Percentiles rank a stretch among this genome's conserved stretches.
Evolutionary conservation across 345 rosid genomes (phyloP).

Genomic region (Aethionema arabicum): DNA sequence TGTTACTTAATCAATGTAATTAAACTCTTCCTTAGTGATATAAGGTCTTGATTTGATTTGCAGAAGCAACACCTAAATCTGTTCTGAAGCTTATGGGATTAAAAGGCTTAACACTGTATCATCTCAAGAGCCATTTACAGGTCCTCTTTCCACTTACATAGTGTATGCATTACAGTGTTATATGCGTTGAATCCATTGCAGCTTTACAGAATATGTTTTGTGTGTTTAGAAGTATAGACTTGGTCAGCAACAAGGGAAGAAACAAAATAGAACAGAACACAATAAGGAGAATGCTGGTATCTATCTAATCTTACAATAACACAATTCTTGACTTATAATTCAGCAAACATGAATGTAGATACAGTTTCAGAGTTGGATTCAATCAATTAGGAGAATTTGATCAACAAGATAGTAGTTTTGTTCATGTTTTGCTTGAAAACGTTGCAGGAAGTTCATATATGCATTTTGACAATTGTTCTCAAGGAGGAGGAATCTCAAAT

Average conservation of each 20-base stretch:
- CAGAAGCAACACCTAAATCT: constrained; percentile 94
- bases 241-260: constrained; percentile 70
- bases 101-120: constrained; percentile 90
- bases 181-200: neutral
- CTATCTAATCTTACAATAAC: constrained; percentile 1
- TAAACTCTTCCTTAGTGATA: neutral
- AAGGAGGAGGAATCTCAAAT: constrained; percentile 33
- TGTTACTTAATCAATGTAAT: neutral
- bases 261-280: constrained; percentile 44
- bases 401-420: neutral
- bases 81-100: constrained; percentile 83
- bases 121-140: constrained; percentile 95
- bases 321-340: neutral
- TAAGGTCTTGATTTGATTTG: neutral
- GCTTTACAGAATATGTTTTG: neutral
- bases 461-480: constrained; percentile 39
- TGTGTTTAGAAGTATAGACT: constrained; percentile 76
- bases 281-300: constrained; percentile 50
- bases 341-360: too few species aligned
- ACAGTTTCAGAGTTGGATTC: neutral
- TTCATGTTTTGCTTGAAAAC: neutral
- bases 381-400: neutral
- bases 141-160: constrained; percentile 29
- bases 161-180: neutral
- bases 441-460: constrained; percentile 46